Base-by-base conservation (phyloP, 768 basidiomycete genomes). In the Amanita polypyramis region DNA sequence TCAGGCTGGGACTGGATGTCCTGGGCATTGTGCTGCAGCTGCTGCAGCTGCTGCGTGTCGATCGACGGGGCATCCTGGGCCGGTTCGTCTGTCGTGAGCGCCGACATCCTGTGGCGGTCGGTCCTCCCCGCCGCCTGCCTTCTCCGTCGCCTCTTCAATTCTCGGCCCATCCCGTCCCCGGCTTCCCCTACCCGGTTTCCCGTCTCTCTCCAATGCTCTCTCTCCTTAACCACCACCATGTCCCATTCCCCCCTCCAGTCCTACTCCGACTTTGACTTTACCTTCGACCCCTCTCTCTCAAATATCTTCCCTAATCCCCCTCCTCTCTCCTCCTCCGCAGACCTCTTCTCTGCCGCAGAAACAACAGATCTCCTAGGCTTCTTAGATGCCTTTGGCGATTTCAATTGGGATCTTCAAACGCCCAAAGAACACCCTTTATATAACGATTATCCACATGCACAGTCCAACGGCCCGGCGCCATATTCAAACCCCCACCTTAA, bases 311-410 rank as follows among this genome's bases (percentile, higher is more conserved):
- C 82, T 0, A 69, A 74, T 10, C 76, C 79, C 0, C 73, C 76
- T 0, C 76, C 83, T 0, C 60, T 85, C 0, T 83, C 84, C 0
- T 67, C 85, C 0, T 84, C 85, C 5, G 79, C 83, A 20, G 84
- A 84, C 60, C 79, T 91, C 54, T 85, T 91, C 62, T 84, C 86
- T 7, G 70, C 77, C 0, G 74, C 80, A 52, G 88, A 91, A 64
- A 84, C 84, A 4, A 83, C 80, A 0, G 80, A 87, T 63, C 69
- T 91, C 45, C 73, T 89, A 51, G 81, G 82, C 48, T 91, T 91
- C 61, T 77, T 91, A 60, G 86, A 90, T 64, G 82, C 80, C 63
- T 86, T 89, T 57, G 74, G 70, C 56, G 81, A 69, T 43, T 62
- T 71, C 56, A 65, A 62, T 49, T 73, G 79, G 79, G 82, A 85